Base-by-base conservation (phyloP, 2,329 filamentous ascomycete genomes). In the Stagonosporopsis rhizophila region DNA sequence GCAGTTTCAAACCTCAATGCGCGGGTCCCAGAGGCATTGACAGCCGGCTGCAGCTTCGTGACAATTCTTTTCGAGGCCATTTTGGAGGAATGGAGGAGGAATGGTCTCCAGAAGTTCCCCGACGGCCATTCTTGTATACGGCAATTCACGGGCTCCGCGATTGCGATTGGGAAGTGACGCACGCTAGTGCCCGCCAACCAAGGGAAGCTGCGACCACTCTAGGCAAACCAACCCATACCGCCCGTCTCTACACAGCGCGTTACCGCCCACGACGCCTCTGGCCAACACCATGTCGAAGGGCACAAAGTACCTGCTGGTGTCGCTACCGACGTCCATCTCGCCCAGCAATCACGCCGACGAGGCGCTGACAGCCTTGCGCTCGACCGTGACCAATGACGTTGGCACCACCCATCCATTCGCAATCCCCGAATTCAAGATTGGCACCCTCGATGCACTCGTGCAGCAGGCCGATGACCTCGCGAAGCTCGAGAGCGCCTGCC, bases 351-450 rank as follows among this genome's bases (percentile, higher is more conserved):
- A 94, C 79, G 84, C 84, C 70, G 89, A 94, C 65, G 91, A 96
- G 76, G 92, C 94, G 63, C 82, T 97, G 65, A 85, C 87, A 44
- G 85, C 91, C 41, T 79, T 99, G 60, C 86, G 87, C 66, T 80
- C 87, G 52, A 91, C 88, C 38, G 83, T 96, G 52, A 82, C 86
- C 45, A 80, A 85, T 54, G 91, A 96, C 68, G 88, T 90, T 76
- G 92, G 90, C 73, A 86, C 85, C 48, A 89, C 92, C 41, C 81
- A 87, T 47, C 87, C 88, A 2, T 97, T 98, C 74, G 81, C 85
- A 53, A 89, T 98, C 61, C 95, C 95, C 19, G 89, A 92, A 64
- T 97, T 99, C 85, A 99, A 98, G 82, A 96, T 99, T 75, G 95
- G 95, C 56, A 97, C 95, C 0, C 84, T 99, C 34, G 95, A 99